Base-by-base conservation (phyloP, 352 stramenopile species). In the Globisporangium yorkense region DNA sequence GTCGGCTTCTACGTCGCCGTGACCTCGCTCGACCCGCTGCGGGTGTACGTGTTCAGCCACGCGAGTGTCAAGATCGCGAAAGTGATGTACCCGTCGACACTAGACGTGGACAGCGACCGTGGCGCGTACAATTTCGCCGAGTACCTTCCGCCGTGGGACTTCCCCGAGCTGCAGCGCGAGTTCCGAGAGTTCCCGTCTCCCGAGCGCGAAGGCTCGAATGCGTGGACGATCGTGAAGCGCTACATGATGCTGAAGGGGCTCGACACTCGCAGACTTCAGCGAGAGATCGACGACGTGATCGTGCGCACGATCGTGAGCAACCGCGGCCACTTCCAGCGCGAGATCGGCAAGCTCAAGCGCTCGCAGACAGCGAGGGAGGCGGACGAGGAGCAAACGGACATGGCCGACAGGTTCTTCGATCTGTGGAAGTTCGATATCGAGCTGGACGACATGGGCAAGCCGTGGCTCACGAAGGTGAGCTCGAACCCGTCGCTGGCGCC, bases 381-480 rank as follows among this genome's bases (percentile, higher is more conserved):
- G 21, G 75, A 66, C 21, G 53, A 66, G 5, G 46, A 63, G 1
- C 62, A 57, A 13, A 74, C 61, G 3, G 72, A 88, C 48, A 51
- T 88, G 21, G 69, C 61, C 2, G 72, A 86, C 41, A 88, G 67
- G 56, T 98, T 97, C 56, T 97, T 99, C 64, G 94, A 99, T 61
- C 71, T 99, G 18, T 86, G 97, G 56, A 96, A 92, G 24, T 91
- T 98, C 60, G 95, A 99, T 61, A 93, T 99, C 50, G 92, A 99
- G 71, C 68, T 99, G 24, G 95, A 99, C 59, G 74, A 90, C 65
- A 77, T 70, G 31, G 77, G 96, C 16, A 98, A 97, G 61, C 94
- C 96, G n/a, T 98, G 89, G 81, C 81, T 99, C 35, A 94, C 98
- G 58, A 89, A 98, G 47, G 70, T 87, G 15, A 69, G 77, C 52